Percentiles rank a stretch among this genome's conserved stretches.
Conservation (phyloP, 306 rosid genomes). For the Prunus davidiana region DNA sequence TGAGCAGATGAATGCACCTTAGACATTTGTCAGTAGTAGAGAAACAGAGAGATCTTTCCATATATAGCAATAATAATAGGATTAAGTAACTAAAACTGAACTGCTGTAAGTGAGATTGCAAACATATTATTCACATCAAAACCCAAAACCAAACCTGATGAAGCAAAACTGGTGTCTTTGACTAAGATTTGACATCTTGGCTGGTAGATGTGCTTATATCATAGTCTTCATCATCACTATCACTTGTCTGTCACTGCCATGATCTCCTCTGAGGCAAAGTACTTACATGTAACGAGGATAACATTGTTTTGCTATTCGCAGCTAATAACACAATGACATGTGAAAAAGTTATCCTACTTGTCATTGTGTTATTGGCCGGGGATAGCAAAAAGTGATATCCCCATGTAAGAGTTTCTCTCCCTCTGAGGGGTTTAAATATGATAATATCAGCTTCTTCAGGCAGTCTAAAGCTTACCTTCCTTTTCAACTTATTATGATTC, state of each 20-base stretch:
- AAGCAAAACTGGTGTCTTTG: not conserved
- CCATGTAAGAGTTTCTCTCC: too few relatives aligned
- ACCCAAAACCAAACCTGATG: not conserved
- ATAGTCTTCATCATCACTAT: not conserved
- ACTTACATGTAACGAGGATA: too few relatives aligned
- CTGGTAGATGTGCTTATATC: not conserved
- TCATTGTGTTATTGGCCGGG: too few relatives aligned
- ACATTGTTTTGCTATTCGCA: too few relatives aligned
- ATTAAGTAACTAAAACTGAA: too few relatives aligned
- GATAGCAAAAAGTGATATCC: too few relatives aligned
- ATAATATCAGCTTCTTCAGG: slow-evolving; percentile 37
- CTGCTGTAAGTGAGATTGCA: too few relatives aligned
- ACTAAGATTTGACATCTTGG: not conserved
- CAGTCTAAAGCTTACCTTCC: slow-evolving; percentile 36
- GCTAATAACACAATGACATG: too few relatives aligned
- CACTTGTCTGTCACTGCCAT: not conserved
- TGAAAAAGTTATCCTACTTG: too few relatives aligned
- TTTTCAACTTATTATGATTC: slow-evolving; percentile 3
- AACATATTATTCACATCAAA: not conserved
- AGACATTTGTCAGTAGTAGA: not conserved
- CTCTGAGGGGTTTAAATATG: slow-evolving; percentile 16
- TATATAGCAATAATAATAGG: too few relatives aligned
- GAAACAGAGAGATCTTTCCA: not conserved
- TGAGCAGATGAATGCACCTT: too few relatives aligned
- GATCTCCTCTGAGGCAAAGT: slow-evolving; percentile 3